Conservation (phyloP, 2,329 filamentous ascomycete species). For the Colletotrichum cordylinicola region DNA sequence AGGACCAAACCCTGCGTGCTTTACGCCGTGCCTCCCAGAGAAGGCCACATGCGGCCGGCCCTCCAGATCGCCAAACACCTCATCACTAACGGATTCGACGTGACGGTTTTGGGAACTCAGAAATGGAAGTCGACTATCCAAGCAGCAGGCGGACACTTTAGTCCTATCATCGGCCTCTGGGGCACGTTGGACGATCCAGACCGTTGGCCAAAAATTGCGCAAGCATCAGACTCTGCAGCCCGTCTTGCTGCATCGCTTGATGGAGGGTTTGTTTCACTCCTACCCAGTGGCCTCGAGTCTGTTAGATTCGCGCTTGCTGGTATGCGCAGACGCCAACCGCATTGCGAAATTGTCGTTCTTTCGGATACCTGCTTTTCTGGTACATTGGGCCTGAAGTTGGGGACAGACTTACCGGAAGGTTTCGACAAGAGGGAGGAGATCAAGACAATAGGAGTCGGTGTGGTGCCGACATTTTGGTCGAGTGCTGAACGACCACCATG, state of each 20-base stretch:
- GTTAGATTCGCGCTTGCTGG: neutral
- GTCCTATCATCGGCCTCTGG: slow-evolving; percentile 9
- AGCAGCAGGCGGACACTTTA: neutral
- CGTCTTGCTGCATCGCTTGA: slow-evolving; percentile 4
- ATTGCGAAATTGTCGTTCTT: neutral
- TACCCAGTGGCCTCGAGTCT: slow-evolving; percentile 1
- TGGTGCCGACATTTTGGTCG: slow-evolving; percentile 2
- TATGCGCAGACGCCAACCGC: neutral
- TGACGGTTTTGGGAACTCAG: neutral
- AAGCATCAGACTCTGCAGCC: neutral
- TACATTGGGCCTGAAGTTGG: neutral
- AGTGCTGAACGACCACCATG: neutral
- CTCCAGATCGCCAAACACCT: neutral
- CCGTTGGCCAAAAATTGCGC: neutral
- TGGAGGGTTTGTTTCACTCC: neutral
- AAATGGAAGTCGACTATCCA: neutral
- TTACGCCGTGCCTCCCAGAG: neutral
- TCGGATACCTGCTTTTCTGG: slow-evolving; percentile 11
- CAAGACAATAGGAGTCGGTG: neutral
- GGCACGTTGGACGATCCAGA: neutral
- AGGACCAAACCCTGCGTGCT: neutral
- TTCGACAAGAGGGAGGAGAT: neutral
- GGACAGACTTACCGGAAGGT: neutral
- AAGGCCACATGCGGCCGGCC: slow-evolving; percentile 12
- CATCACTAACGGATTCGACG: neutral